Conservation (phyloP, 139 green algal species). For the Ettlia oleoabundans region DNA sequence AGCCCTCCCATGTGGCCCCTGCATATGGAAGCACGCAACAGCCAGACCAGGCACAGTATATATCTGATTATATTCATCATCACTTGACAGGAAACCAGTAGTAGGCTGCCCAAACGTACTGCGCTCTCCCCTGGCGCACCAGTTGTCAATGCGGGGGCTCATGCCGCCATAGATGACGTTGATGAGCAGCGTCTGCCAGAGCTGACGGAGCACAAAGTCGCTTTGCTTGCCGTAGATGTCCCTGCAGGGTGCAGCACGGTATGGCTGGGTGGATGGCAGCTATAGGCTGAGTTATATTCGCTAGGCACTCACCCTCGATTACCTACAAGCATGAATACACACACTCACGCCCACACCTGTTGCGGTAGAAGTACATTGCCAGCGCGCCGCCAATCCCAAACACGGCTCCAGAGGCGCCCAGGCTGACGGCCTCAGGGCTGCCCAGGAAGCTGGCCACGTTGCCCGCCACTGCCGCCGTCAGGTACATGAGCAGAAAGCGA, state of each 20-base stretch:
- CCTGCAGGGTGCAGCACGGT: background rate
- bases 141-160: conserved; percentile 56
- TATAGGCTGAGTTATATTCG: too few species aligned
- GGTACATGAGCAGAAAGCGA: conserved; percentile 54
- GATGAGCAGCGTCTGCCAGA: conserved; percentile 53
- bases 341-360: conserved; percentile 16
- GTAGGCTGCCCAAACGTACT: too few species aligned
- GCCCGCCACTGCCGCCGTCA: conserved; percentile 47
- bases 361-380: conserved; percentile 50
- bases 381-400: conserved; percentile 59
- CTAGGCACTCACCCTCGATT: background rate
- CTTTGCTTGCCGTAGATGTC: conserved; percentile 38
- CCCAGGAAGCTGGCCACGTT: conserved; percentile 51
- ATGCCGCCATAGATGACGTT: conserved; percentile 50
- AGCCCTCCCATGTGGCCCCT: conserved; percentile 63
- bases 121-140: too few species aligned
- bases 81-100: too few species aligned
- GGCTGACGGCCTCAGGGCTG: conserved; percentile 15
- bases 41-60: too few species aligned
- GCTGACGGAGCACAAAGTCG: conserved; percentile 44
- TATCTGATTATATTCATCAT: too few species aligned
- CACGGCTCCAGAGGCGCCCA: conserved; percentile 56
- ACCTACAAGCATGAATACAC: background rate
- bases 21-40: background rate
- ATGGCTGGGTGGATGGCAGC: too few species aligned